Base-by-base conservation (phyloP, 768 basidiomycete species). In the Hericium erinaceus region DNA sequence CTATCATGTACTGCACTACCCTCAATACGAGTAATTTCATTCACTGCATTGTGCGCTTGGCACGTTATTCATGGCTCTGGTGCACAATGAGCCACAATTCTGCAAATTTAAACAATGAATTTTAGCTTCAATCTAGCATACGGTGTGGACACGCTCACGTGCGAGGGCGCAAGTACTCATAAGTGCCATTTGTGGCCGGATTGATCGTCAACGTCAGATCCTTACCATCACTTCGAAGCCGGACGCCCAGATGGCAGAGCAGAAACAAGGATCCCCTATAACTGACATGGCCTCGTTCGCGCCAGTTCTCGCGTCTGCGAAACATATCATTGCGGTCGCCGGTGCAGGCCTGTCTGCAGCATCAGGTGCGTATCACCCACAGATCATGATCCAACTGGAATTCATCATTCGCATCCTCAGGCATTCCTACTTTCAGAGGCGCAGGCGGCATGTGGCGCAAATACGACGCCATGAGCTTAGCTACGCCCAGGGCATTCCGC, bases 291-390 rank as follows among this genome's bases (percentile, higher is more conserved):
- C 44, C 12, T 18, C n/a, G 44, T 46, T n/a, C 44, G 44, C 16
- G 10, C 44, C 44, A n/a, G n/a, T 46, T 46, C 33, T 46, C n/a
- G 44, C n/a, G 44, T 18, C 12, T 4, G 50, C 50, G 11, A 75
- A 73, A 58, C 66, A 70, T 52, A 71, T 77, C 52, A 67, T 78
- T 8, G 74, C 73, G 11, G 65, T 79, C 1, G 74, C 76, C 18
- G 83, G 83, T 6, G 83, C 84, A 33, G 83, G 83, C 2, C 72
- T 85, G n/a, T 84, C 82, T 22, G 82, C 82, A 55, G 81, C 79
- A 8, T 61, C 44, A 5, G 44, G 44, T 46, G 20, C 20, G 44
- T n/a, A 11, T 16, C 15, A n/a, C 18, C 10, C 41, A 4, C 44
- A 8, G n/a, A 18, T 1, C 5, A 18, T n/a, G 15, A 20, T 46